Evolutionary conservation across 225 moss, liverwort and hornwort genomes (phyloP).

Genomic region (Neckera pumila): DNA sequence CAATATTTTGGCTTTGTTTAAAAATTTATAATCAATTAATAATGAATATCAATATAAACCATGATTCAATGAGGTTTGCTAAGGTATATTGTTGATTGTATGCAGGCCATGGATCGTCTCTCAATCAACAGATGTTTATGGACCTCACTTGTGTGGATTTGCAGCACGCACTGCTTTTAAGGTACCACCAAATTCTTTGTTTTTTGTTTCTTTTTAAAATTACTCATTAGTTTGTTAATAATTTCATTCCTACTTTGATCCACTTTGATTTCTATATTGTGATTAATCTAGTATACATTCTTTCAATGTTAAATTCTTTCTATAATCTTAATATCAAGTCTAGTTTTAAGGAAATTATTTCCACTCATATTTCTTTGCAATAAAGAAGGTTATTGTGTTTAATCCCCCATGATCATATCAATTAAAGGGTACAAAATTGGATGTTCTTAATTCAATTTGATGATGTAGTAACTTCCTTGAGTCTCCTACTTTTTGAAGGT

Average conservation of each 20-base stretch:
- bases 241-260: not conserved
- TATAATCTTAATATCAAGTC: not conserved
- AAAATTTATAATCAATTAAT: no score
- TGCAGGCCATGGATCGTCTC: slow-evolving; percentile 26
- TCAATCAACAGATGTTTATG: not conserved
- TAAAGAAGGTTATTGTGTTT: not conserved
- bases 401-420: not conserved
- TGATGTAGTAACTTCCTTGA: not conserved
- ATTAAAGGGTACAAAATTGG: not conserved
- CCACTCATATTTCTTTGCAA: not conserved
- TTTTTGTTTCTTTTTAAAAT: not conserved
- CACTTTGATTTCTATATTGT: no score
- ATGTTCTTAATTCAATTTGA: not conserved
- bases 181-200: not conserved
- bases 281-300: not conserved
- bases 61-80: not conserved
- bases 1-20: not conserved
- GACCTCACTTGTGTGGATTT: slow-evolving; percentile 8
- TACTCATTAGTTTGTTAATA: not conserved
- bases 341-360: not conserved
- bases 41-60: not conserved
- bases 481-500: not conserved
- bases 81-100: not conserved
- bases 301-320: not conserved
- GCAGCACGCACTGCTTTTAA: not conserved